phyloP scores from a whole-genome alignment of 2,329 filamentous ascomycete genomes.

The Exophiala viscosa region DNA sequence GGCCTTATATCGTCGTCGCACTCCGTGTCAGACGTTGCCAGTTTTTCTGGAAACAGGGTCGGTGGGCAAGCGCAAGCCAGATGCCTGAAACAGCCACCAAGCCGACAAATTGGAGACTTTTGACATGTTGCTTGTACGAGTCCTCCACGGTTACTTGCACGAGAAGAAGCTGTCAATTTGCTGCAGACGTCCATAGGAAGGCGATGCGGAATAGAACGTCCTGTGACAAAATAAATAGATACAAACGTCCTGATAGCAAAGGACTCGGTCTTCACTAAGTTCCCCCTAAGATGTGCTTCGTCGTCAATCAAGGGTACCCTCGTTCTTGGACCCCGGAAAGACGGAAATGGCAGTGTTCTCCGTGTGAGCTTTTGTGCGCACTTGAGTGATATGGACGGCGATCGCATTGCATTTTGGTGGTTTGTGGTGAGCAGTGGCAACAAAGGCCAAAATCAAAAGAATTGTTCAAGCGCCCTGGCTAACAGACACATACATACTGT shows the following conservation, averaged over 20 bases:
- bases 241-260: not conserved
- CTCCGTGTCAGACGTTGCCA: no score
- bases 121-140: conserved; percentile 20
- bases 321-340: conserved; percentile 10
- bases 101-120: conserved; percentile 7
- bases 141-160: conserved; percentile 19
- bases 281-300: not conserved
- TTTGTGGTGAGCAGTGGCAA: no score
- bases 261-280: not conserved
- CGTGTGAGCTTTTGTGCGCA: not conserved
- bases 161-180: conserved; percentile 15
- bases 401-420: not conserved
- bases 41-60: no score
- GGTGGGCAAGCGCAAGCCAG: no score
- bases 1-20: no score
- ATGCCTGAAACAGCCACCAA: conserved; percentile 22
- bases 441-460: no score
- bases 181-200: conserved; percentile 19
- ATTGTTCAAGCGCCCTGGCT: no score
- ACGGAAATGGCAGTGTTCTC: not conserved
- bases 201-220: conserved; percentile 19
- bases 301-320: conserved; percentile 15
- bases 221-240: conserved; percentile 3
- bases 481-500: no score
- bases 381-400: no score